Evolutionary conservation across 2,329 filamentous ascomycete species (phyloP).

Genomic region (Bipolaris cookei): DNA sequence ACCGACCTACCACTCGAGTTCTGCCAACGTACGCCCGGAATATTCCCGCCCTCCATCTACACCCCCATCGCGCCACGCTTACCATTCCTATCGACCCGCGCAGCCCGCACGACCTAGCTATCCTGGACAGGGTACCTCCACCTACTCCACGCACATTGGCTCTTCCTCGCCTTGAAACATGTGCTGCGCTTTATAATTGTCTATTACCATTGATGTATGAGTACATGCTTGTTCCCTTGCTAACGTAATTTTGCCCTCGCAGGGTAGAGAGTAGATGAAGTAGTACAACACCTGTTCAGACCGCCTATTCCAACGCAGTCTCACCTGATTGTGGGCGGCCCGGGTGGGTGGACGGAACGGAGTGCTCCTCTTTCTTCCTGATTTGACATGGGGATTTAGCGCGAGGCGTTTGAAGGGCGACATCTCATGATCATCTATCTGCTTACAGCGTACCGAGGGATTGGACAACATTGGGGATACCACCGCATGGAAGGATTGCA

Average conservation of each 20-base stretch:
- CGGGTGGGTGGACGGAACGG: slow-evolving; percentile 9
- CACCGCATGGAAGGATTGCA: slow-evolving; percentile 21
- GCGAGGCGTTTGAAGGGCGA: slow-evolving; percentile 24
- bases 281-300: slow-evolving; percentile 7
- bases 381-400: slow-evolving; percentile 27
- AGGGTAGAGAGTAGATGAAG: slow-evolving; percentile 24
- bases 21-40: slow-evolving; percentile 25
- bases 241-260: slow-evolving; percentile 28
- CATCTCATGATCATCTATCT: slow-evolving; percentile 23
- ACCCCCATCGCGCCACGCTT: slow-evolving; percentile 21
- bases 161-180: slow-evolving; percentile 34
- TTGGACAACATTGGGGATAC: slow-evolving; percentile 25
- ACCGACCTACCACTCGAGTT: slow-evolving; percentile 20
- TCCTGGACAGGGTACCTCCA: slow-evolving; percentile 35
- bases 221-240: slow-evolving; percentile 22
- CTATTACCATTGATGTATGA: slow-evolving; percentile 21
- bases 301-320: background rate
- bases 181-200: slow-evolving; percentile 19
- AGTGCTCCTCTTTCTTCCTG: slow-evolving; percentile 14
- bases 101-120: slow-evolving; percentile 32
- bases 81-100: slow-evolving; percentile 30
- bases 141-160: slow-evolving; percentile 36
- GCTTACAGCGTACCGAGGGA: slow-evolving; percentile 16
- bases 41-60: slow-evolving; percentile 33
- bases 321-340: background rate